phyloP scores from a whole-genome alignment of 192 early-diverging fungal genomes.

The Linnemannia hyalina region DNA sequence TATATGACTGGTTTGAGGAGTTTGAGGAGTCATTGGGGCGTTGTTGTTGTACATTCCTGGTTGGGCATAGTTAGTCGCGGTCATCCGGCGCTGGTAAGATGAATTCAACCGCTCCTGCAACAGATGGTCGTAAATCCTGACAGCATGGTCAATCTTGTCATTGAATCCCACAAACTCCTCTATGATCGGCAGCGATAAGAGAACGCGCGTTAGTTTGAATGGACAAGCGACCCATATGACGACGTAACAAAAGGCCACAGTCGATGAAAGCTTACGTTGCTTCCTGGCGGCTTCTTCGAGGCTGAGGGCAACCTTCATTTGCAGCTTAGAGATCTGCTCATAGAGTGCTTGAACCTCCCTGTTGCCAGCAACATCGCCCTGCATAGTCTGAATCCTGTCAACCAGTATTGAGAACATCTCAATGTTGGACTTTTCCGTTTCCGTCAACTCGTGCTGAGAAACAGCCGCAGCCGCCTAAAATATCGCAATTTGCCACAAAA shows the following conservation, averaged over 20 bases:
- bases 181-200: background rate
- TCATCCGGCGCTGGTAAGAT: conserved; percentile 41
- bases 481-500: conserved; percentile 10
- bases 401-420: conserved; percentile 91
- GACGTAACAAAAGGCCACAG: background rate
- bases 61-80: conserved; percentile 33
- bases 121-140: conserved; percentile 46
- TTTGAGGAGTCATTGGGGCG: conserved; percentile 12
- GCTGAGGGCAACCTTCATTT: conserved; percentile 86
- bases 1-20: conserved; percentile 35
- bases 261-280: conserved; percentile 65
- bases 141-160: conserved; percentile 55
- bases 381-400: conserved; percentile 80
- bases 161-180: conserved; percentile 53
- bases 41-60: conserved; percentile 26
- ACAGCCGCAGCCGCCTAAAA: conserved; percentile 35
- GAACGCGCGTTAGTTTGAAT: background rate
- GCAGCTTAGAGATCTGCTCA: conserved; percentile 86
- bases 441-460: conserved; percentile 74
- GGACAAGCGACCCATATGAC: background rate
- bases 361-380: conserved; percentile 82
- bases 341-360: conserved; percentile 88
- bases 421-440: conserved; percentile 91
- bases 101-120: conserved; percentile 50
- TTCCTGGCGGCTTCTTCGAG: conserved; percentile 83